Evolutionary conservation across 176 grass and related monocot species (phyloP).

Genomic region (Phragmites australis): DNA sequence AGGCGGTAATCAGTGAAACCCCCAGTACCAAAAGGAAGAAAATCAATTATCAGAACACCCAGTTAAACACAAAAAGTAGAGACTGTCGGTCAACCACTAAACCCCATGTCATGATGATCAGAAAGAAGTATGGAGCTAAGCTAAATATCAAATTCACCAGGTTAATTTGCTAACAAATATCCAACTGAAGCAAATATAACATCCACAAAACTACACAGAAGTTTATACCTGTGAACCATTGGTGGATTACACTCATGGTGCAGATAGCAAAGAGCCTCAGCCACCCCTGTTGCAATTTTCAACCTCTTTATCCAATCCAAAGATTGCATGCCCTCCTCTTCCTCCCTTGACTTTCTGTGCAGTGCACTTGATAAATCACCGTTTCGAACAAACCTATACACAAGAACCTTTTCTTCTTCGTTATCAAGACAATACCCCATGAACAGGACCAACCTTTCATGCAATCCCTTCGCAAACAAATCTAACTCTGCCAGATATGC

Average conservation of each 20-base stretch:
- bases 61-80: constrained; percentile 20
- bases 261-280: constrained; percentile 90
- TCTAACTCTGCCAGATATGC: constrained; percentile 71
- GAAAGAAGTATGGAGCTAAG: not conserved
- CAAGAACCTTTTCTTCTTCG: constrained; percentile 77
- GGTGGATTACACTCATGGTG: constrained; percentile 88
- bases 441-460: constrained; percentile 73
- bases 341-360: constrained; percentile 68
- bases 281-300: constrained; percentile 94
- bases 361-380: constrained; percentile 69
- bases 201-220: constrained; percentile 20
- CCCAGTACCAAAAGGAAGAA: constrained; percentile 6
- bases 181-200: constrained; percentile 15
- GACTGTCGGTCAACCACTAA: constrained; percentile 11
- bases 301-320: constrained; percentile 99
- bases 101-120: constrained; percentile 4
- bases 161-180: not conserved
- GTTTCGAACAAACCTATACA: constrained; percentile 83
- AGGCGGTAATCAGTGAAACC: constrained; percentile 4
- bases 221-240: constrained; percentile 90
- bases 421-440: constrained; percentile 76
- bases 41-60: constrained; percentile 24
- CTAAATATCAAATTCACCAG: not conserved
- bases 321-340: constrained; percentile 83
- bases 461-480: constrained; percentile 72